Evolutionary conservation across 2,329 filamentous ascomycete genomes (phyloP).

Genomic region (Blastomyces emzantsi): DNA sequence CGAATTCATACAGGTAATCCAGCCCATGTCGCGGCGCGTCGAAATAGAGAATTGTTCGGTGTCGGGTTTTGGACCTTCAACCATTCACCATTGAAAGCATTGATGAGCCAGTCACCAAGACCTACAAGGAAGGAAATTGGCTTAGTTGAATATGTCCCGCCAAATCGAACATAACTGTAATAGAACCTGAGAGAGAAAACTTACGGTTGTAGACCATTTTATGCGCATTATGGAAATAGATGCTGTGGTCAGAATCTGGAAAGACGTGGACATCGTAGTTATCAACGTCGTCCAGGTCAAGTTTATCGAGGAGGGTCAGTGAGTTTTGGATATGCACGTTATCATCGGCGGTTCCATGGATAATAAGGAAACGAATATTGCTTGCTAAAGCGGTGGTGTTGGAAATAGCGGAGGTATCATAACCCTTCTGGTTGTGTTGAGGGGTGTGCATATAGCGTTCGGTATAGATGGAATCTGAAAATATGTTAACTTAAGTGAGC

Average conservation of each 20-base stretch:
- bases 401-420: slow-evolving; percentile 62
- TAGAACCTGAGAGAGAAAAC: slow-evolving; percentile 31
- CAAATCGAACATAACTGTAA: neutral
- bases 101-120: slow-evolving; percentile 74
- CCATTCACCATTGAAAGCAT: slow-evolving; percentile 98
- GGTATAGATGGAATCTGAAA: slow-evolving; percentile 72
- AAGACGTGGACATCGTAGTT: slow-evolving; percentile 98
- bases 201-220: slow-evolving; percentile 85
- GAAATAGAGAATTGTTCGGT: slow-evolving; percentile 33
- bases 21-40: slow-evolving; percentile 8
- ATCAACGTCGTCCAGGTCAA: slow-evolving; percentile 70
- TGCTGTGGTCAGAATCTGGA: slow-evolving; percentile 90
- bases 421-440: slow-evolving; percentile 68
- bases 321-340: slow-evolving; percentile 98
- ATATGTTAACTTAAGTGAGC: slow-evolving; percentile 17
- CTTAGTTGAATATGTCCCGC: neutral
- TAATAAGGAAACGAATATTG: slow-evolving; percentile 82
- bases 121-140: slow-evolving; percentile 16
- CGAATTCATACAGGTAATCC: neutral
- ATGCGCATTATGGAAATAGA: slow-evolving; percentile 91
- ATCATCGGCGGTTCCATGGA: slow-evolving; percentile 95
- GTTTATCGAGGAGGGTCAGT: slow-evolving; percentile 71
- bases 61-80: slow-evolving; percentile 48
- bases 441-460: slow-evolving; percentile 97
- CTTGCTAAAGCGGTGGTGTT: slow-evolving; percentile 64